These are phyloP conservation scores for Neurospora pannonica DNA, from an alignment of 495 filamentous ascomycete species.

Conservation along the genomic window DNA sequence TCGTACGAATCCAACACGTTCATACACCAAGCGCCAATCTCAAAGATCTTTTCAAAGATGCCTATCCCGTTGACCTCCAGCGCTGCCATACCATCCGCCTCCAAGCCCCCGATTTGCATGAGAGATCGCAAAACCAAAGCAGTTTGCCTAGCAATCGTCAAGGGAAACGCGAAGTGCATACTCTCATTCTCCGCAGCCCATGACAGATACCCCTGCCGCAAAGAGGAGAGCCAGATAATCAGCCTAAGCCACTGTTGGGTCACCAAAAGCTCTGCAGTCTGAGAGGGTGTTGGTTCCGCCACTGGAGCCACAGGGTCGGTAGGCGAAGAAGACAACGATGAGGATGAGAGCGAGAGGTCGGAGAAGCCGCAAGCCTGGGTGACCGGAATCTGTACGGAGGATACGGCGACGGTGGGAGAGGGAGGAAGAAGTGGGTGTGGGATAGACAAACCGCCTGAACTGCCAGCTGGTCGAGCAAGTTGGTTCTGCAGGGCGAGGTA, in stretches of 20 bases:
- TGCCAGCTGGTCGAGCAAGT: conserved; percentile 21
- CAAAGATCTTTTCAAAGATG: conserved; percentile 48
- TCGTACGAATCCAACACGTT: conserved; percentile 36
- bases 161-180: conserved; percentile 48
- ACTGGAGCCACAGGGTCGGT: not conserved
- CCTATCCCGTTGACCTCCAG: conserved; percentile 52
- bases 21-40: conserved; percentile 43
- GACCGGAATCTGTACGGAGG: not conserved
- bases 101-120: conserved; percentile 12
- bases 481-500: conserved; percentile 35
- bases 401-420: conserved; percentile 25
- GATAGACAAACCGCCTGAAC: conserved; percentile 18
- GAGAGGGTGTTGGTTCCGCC: conserved; percentile 7
- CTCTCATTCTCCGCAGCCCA: conserved; percentile 34
- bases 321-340: not conserved
- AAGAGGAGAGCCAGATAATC: conserved; percentile 53
- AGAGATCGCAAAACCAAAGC: conserved; percentile 41
- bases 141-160: conserved; percentile 44
- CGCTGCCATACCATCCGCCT: conserved; percentile 21
- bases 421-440: conserved; percentile 34
- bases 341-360: not conserved
- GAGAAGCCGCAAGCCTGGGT: not conserved
- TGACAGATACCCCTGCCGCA: conserved; percentile 42
- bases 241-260: conserved; percentile 55
- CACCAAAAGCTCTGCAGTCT: conserved; percentile 52